Percentiles rank a stretch among this genome's conserved stretches.
phyloP scores from a whole-genome alignment of 2,329 filamentous ascomycete species.

The Biscogniauxia sp. region DNA sequence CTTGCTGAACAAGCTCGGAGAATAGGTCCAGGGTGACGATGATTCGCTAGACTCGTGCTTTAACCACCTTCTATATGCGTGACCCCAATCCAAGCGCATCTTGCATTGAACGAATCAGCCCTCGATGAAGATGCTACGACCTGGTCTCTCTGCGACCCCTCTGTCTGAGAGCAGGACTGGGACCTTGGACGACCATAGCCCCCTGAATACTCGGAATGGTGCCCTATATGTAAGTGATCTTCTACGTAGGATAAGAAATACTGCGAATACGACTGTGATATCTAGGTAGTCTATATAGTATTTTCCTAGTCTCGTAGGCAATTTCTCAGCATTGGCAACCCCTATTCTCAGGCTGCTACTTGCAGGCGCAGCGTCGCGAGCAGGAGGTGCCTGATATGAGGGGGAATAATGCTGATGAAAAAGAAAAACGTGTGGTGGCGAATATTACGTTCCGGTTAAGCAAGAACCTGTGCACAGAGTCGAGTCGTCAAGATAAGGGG shows the following conservation, averaged over 20 bases:
- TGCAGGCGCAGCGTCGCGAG: background rate
- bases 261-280: background rate
- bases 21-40: background rate
- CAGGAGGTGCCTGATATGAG: background rate
- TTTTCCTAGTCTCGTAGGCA: background rate
- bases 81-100: background rate
- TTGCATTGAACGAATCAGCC: background rate
- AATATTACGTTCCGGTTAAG: background rate
- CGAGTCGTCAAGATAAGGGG: background rate
- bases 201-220: background rate
- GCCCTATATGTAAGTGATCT: background rate
- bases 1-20: background rate
- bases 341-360: background rate
- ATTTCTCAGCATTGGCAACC: background rate
- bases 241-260: background rate
- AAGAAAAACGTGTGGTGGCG: background rate
- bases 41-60: background rate
- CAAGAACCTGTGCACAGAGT: background rate
- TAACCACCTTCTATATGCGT: background rate
- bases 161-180: background rate
- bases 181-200: background rate
- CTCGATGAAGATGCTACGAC: background rate
- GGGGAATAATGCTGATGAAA: background rate
- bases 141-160: background rate
- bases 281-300: background rate